phyloP scores from a whole-genome alignment of 176 grass and related monocot genomes.

The Pontederia paniculata region DNA sequence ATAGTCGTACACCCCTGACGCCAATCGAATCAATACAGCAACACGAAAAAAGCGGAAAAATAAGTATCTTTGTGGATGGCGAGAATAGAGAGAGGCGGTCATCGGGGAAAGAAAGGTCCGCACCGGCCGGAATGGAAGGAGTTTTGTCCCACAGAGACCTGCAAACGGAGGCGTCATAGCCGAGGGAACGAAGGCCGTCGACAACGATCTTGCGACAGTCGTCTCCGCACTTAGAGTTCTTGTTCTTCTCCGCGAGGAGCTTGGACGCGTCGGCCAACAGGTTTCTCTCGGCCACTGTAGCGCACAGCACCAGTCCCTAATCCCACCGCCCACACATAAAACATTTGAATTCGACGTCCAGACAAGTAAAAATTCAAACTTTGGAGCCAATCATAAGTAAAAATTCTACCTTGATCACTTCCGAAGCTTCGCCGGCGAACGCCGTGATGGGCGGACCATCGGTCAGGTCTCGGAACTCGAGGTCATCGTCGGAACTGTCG shows the following conservation, averaged over 20 bases:
- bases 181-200: constrained; percentile 57
- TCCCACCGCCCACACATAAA: too few relatives aligned
- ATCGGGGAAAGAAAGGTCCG: not conserved
- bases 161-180: constrained; percentile 83
- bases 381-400: not conserved
- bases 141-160: constrained; percentile 69
- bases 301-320: constrained; percentile 59
- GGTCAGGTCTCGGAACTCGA: constrained; percentile 36
- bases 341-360: constrained; percentile 1
- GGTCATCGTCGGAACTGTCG: constrained; percentile 64
- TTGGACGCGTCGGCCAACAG: constrained; percentile 69
- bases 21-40: not conserved
- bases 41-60: not conserved
- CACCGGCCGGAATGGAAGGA: constrained; percentile 23
- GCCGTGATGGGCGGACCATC: constrained; percentile 2
- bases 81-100: not conserved
- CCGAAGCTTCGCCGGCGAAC: constrained; percentile 30
- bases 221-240: constrained; percentile 32
- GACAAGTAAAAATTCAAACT: not conserved
- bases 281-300: constrained; percentile 67
- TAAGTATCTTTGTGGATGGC: too few relatives aligned
- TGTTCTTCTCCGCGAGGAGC: constrained; percentile 36
- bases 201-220: constrained; percentile 43
- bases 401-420: constrained; percentile 50
- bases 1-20: constrained; percentile 73